Evolutionary conservation across 345 rosid species (phyloP), one percentile per base, ranked within the genome.

Genomic region (Citrus trifoliata): DNA sequence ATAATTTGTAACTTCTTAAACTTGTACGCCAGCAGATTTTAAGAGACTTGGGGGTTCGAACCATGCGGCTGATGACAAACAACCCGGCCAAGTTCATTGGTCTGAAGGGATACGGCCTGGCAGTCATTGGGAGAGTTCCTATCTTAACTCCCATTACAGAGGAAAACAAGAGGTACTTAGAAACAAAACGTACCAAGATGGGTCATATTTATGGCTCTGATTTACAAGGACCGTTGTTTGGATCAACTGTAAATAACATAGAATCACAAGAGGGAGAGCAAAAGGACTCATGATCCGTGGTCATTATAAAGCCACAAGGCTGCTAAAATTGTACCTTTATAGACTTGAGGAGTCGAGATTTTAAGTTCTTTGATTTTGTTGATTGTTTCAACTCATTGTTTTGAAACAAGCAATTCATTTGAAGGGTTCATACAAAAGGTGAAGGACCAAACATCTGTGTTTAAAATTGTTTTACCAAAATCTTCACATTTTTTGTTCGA

Each of bases 11-110:
- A 71, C 37, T 51, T 46, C 12, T 61, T 30, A 1, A n/a, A 59
- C 35, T 62, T 73, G 25, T 37, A 37, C 62, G 70, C 9, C n/a
- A 2, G 77, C 89, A 94, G 97, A 93, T 93, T 63, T 86, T 95
- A 6, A 76, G 95, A 68, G 98, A 95, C 78, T 71, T 95, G 10
- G 95, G 97, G 63, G 91, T 93, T 46, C 82, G 86, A 76, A 92
- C 98, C 1, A 92, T 95, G 98, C 81, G 93, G 21, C 88, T 93
- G 76, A 93, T 95, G 97, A 95, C 98, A 1, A 95, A 93, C 86
- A 95, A 95, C 58, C 98, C 98, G 0, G 93, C 98, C 27, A 95
- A 95, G 87, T 95, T 93, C 88, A 84, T 85, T 0, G 98, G 98
- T 4, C 83, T 93, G 84, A 94, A 88, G 76, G 97, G 97, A 42